These are phyloP conservation scores for Grosmannia penicillata DNA, from an alignment of 2,329 filamentous ascomycete species.

Conservation along the genomic window DNA sequence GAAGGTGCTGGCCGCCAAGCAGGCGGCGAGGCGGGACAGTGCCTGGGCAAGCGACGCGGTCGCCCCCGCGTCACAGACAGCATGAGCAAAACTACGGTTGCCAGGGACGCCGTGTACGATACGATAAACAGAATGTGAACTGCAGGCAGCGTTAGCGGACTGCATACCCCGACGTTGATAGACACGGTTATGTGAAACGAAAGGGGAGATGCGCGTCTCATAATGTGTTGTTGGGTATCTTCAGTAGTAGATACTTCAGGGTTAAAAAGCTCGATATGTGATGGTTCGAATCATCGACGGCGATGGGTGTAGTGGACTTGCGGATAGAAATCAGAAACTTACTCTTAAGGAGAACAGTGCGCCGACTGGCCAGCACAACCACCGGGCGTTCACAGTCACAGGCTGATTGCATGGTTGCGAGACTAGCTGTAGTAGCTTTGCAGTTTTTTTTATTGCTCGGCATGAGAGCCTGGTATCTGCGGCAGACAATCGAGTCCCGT, in stretches of 20 bases:
- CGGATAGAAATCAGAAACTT: slow-evolving; percentile 19
- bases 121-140: too few species aligned
- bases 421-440: too few species aligned
- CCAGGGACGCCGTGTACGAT: too few species aligned
- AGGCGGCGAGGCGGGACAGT: neutral
- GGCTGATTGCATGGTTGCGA: too few species aligned
- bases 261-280: slow-evolving; percentile 50
- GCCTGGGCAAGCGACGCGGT: neutral
- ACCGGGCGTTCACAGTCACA: too few species aligned
- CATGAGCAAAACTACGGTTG: too few species aligned
- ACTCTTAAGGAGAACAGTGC: slow-evolving; percentile 27
- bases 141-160: neutral
- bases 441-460: slow-evolving; percentile 3
- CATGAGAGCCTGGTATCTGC: neutral
- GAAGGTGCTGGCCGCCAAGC: slow-evolving; percentile 29
- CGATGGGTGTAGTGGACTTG: slow-evolving; percentile 2
- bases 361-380: too few species aligned
- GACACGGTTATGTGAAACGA: neutral
- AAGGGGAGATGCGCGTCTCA: slow-evolving; percentile 27
- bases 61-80: neutral
- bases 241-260: slow-evolving; percentile 43
- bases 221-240: slow-evolving; percentile 42
- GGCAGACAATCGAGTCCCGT: neutral
- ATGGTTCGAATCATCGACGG: slow-evolving; percentile 41
- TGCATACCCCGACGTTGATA: neutral